phyloP scores from a whole-genome alignment of 179 eudicot genomes.

The Corrigiola litoralis region DNA sequence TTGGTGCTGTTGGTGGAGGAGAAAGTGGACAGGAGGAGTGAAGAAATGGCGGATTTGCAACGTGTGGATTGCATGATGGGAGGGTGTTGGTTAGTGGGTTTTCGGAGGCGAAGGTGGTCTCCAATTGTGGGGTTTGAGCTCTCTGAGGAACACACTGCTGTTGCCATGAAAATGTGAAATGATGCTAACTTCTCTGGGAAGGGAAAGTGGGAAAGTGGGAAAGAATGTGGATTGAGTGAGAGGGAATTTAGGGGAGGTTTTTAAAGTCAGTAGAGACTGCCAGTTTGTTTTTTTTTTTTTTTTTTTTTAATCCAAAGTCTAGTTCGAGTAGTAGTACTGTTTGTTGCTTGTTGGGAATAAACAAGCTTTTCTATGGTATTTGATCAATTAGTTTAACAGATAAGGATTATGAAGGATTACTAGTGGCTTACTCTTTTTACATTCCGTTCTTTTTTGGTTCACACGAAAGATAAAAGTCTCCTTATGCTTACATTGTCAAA shows the following conservation, averaged over 20 bases:
- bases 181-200: neutral
- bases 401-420: too few species aligned
- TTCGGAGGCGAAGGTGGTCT: slow-evolving; percentile 34
- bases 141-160: slow-evolving; percentile 30
- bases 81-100: slow-evolving; percentile 41
- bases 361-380: too few species aligned
- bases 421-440: too few species aligned
- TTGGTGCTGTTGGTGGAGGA: slow-evolving; percentile 14
- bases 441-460: too few species aligned
- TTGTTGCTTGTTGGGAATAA: too few species aligned
- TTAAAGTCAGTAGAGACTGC: neutral
- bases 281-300: neutral
- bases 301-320: neutral
- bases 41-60: slow-evolving; percentile 69
- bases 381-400: too few species aligned
- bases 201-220: slow-evolving; percentile 3
- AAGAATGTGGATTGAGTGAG: slow-evolving; percentile 5
- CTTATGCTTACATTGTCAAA: too few species aligned
- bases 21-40: slow-evolving; percentile 51
- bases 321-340: too few species aligned
- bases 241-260: slow-evolving; percentile 17
- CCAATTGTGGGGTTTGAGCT: slow-evolving; percentile 41
- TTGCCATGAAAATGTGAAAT: slow-evolving; percentile 5
- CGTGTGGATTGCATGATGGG: slow-evolving; percentile 48
- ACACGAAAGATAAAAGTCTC: too few species aligned